These are phyloP conservation scores for Coniochaeta pulveracea DNA, from an alignment of 2,329 filamentous ascomycete species.

Conservation along the genomic window DNA sequence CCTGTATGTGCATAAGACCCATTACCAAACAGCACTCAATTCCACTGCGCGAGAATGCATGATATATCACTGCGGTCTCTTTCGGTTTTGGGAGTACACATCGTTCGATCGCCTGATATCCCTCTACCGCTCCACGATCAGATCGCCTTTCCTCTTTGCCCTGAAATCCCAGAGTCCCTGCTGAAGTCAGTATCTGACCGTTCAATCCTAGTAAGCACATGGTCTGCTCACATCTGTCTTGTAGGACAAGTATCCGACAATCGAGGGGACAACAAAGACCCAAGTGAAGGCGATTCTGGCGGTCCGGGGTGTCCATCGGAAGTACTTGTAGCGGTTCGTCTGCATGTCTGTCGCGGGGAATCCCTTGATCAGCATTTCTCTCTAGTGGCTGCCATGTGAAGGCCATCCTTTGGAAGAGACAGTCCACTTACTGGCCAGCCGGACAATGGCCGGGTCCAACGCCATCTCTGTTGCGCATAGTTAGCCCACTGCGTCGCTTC, in stretches of 20 bases:
- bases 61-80: too few relatives aligned
- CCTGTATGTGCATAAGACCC: too few relatives aligned
- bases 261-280: constrained; percentile 57
- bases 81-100: too few relatives aligned
- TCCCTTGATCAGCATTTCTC: not conserved
- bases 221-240: constrained; percentile 72
- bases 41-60: too few relatives aligned
- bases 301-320: constrained; percentile 82
- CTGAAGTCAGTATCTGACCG: too few relatives aligned
- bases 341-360: constrained; percentile 57
- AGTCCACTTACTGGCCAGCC: constrained; percentile 29
- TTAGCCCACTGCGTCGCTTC: too few relatives aligned
- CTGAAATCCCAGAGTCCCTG: constrained; percentile 81
- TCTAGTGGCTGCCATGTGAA: not conserved
- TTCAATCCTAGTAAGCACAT: too few relatives aligned
- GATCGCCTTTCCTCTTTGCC: constrained; percentile 80
- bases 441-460: constrained; percentile 35
- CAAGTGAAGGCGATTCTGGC: constrained; percentile 73
- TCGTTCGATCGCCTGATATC: too few relatives aligned
- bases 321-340: constrained; percentile 82
- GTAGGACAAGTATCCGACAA: constrained; percentile 63
- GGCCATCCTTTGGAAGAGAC: too few relatives aligned
- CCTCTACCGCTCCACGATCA: constrained; percentile 63
- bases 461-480: constrained; percentile 25
- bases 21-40: too few relatives aligned